phyloP scores from a whole-genome alignment of 257 asterid genomes.

The Gentiana macrophylla region DNA sequence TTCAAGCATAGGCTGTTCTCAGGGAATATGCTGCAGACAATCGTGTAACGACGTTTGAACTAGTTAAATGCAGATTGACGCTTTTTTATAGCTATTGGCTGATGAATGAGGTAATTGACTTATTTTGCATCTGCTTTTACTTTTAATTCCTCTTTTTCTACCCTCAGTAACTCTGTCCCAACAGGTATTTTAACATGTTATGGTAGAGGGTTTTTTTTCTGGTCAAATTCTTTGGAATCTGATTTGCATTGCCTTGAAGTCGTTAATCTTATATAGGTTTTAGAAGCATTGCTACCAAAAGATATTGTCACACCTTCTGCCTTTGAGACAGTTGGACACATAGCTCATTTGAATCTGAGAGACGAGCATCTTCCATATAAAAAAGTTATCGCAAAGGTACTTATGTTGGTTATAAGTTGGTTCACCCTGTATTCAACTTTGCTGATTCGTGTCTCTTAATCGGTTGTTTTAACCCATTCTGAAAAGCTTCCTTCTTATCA shows the following conservation, averaged over 20 bases:
- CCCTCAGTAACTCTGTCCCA: neutral
- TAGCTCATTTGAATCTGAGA: conserved; percentile 79
- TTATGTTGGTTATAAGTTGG: conserved; percentile 3
- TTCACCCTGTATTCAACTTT: conserved; percentile 2
- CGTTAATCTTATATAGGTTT: conserved; percentile 44
- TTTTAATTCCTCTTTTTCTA: neutral
- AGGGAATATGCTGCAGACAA: conserved; percentile 32
- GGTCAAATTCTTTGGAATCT: neutral
- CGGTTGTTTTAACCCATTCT: neutral
- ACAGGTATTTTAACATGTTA: neutral
- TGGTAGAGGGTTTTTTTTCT: neutral
- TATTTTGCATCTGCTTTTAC: neutral
- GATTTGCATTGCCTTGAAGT: neutral
- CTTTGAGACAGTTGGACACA: conserved; percentile 83
- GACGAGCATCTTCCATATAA: conserved; percentile 72
- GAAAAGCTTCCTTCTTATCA: conserved; percentile 16
- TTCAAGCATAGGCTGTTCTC: conserved; percentile 45
- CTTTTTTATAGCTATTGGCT: conserved; percentile 86
- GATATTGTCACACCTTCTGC: conserved; percentile 71
- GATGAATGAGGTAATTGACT: conserved; percentile 63
- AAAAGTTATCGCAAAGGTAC: conserved; percentile 69
- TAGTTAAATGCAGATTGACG: conserved; percentile 84
- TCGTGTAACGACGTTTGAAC: conserved; percentile 36
- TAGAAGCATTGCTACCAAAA: conserved; percentile 73
- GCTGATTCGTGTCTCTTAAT: conserved; percentile 5